Conservation (phyloP, 2,329 filamentous ascomycete species). For the Penicillium brevicompactum region DNA sequence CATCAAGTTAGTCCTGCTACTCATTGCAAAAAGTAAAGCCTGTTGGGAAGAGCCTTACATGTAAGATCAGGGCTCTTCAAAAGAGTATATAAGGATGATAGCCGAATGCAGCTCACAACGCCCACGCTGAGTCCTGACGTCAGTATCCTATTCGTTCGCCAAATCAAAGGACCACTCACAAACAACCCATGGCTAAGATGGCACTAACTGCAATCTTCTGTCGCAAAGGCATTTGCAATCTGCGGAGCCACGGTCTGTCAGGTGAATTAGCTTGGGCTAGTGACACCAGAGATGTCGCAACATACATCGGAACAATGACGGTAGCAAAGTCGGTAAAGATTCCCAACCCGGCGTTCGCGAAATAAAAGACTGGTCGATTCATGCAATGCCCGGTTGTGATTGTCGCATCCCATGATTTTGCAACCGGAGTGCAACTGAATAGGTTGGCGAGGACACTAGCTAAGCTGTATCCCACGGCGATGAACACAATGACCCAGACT, state of each 20-base stretch:
- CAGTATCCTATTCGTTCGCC: not conserved
- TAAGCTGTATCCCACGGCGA: slow-evolving; percentile 29
- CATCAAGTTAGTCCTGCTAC: not conserved
- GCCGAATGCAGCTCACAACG: slow-evolving; percentile 33
- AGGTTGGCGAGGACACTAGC: slow-evolving; percentile 31
- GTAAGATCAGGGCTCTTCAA: slow-evolving; percentile 27
- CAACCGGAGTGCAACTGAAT: slow-evolving; percentile 30
- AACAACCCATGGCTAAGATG: slow-evolving; percentile 33
- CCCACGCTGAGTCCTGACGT: slow-evolving; percentile 24
- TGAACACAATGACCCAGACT: slow-evolving; percentile 26
- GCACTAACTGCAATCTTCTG: slow-evolving; percentile 32
- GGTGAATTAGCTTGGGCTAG: slow-evolving; percentile 2
- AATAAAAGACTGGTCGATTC: slow-evolving; percentile 33
- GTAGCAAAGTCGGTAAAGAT: slow-evolving; percentile 35
- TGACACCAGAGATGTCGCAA: not conserved
- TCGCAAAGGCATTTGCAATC: slow-evolving; percentile 31
- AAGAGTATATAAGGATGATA: slow-evolving; percentile 25
- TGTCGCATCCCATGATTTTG: slow-evolving; percentile 27
- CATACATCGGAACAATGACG: slow-evolving; percentile 31
- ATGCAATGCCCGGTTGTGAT: slow-evolving; percentile 26
- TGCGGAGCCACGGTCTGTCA: slow-evolving; percentile 30
- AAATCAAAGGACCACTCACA: slow-evolving; percentile 19
- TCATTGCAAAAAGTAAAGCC: not conserved
- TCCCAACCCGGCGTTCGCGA: slow-evolving; percentile 30
- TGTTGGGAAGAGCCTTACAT: slow-evolving; percentile 16